Conservation (phyloP, 1,284 basidiomycete genomes). For the Agaricales sp. region DNA sequence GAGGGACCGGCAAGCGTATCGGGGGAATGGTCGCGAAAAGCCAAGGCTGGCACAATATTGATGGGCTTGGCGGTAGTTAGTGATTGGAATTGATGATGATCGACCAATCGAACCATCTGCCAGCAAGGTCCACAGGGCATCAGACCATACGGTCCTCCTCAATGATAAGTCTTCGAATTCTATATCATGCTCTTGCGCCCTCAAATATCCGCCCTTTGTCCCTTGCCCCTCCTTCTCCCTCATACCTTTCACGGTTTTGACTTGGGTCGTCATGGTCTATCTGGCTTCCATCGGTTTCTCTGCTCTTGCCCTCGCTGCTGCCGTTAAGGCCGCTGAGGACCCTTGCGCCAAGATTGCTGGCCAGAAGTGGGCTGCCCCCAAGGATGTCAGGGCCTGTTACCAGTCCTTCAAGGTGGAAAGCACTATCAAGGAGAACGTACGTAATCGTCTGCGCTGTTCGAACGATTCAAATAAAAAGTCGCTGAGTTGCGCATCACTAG, state of each 20-base stretch:
- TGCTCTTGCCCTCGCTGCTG: background rate
- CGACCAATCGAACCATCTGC: too few species aligned
- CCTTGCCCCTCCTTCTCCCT: background rate
- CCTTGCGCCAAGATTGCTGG: slow-evolving; percentile 29
- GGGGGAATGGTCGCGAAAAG: too few species aligned
- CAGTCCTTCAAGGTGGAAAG: slow-evolving; percentile 25
- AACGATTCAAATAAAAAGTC: background rate
- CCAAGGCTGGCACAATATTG: too few species aligned
- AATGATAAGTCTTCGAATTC: too few species aligned
- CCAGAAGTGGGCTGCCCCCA: slow-evolving; percentile 30
- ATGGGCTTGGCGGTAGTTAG: too few species aligned
- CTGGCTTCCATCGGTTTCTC: background rate
- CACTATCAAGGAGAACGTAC: slow-evolving; percentile 27
- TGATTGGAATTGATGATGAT: too few species aligned
- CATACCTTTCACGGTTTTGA: too few species aligned
- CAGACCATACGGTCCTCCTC: too few species aligned
- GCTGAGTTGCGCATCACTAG: background rate
- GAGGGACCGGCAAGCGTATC: too few species aligned
- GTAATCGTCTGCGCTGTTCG: slow-evolving; percentile 4
- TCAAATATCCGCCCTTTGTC: background rate
- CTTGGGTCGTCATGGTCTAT: background rate
- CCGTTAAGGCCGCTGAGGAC: too few species aligned
- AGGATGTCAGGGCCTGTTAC: slow-evolving; percentile 28
- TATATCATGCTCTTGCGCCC: too few species aligned
- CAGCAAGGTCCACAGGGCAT: too few species aligned